A percentile compares a stretch with the other conserved stretches of the same genome.
phyloP scores from a whole-genome alignment of 2,329 filamentous ascomycete genomes.

The Orbilia javanica region DNA sequence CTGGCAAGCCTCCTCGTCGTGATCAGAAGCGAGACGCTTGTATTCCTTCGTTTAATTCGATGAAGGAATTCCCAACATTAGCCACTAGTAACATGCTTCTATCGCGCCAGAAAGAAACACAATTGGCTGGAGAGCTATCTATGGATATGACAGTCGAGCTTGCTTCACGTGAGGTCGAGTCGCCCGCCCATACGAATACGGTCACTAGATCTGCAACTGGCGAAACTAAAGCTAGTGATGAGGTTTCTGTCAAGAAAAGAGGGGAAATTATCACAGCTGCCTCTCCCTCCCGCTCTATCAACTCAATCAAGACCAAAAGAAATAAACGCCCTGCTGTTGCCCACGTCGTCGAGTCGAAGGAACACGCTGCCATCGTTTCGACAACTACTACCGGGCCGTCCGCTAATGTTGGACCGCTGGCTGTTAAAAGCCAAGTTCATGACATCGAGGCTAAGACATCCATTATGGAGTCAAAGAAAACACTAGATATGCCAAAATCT shows the following conservation, averaged over 20 bases:
- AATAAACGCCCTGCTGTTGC: background rate
- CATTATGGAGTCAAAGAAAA: background rate
- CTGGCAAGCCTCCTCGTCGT: background rate
- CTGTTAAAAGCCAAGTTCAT: background rate
- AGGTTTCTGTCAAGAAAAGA: background rate
- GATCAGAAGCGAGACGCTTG: background rate
- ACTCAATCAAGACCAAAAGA: background rate
- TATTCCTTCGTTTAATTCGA: conserved; percentile 20
- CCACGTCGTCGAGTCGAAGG: background rate
- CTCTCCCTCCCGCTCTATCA: background rate
- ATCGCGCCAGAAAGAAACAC: background rate
- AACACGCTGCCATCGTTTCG: background rate
- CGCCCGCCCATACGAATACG: background rate
- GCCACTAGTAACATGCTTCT: conserved; percentile 12
- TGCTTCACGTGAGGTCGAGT: background rate
- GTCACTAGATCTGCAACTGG: background rate
- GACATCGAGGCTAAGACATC: background rate
- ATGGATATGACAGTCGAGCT: conserved; percentile 7
- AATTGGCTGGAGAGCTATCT: background rate
- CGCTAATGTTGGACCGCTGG: background rate
- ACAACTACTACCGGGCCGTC: too few relatives aligned
- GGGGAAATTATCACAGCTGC: background rate
- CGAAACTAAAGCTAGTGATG: background rate
- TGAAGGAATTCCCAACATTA: conserved; percentile 45
- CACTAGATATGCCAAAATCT: background rate